A percentile compares a stretch with the other conserved stretches of the same genome.
phyloP scores from a whole-genome alignment of 495 filamentous ascomycete genomes.

The Penicillium lividum region DNA sequence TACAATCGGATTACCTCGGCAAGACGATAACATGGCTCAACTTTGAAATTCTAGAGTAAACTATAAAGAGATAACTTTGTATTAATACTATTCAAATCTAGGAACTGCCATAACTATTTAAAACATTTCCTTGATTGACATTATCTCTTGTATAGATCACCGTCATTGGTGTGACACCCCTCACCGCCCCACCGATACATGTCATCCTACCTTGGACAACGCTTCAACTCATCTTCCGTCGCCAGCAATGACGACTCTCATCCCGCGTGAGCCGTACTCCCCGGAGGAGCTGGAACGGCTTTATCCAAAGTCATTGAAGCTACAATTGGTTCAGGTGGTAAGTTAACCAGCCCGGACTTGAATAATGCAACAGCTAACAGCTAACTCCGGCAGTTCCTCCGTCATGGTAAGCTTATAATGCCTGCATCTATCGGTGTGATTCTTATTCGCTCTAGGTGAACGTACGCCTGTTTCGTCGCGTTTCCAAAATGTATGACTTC shows the following conservation, averaged over 20 bases:
- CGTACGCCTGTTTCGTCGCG: constrained; percentile 81
- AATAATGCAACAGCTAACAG: constrained; percentile 5
- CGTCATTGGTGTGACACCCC: constrained; percentile 1
- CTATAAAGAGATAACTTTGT: not conserved
- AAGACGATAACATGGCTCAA: not conserved
- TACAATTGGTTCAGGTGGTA: constrained; percentile 87
- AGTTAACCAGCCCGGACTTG: constrained; percentile 22
- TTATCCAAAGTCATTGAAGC: constrained; percentile 76
- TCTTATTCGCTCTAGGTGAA: constrained; percentile 56
- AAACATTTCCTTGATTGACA: not conserved
- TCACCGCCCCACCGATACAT: constrained; percentile 16
- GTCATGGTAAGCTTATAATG: constrained; percentile 62
- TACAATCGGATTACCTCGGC: not conserved
- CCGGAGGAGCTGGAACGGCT: constrained; percentile 76
- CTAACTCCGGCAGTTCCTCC: constrained; percentile 59
- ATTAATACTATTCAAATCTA: not conserved
- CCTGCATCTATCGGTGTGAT: constrained; percentile 1
- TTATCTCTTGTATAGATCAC: not conserved
- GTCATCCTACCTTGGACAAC: constrained; percentile 8
- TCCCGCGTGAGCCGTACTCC: constrained; percentile 74
- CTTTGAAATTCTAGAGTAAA: not conserved
- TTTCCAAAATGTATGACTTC: constrained; percentile 71
- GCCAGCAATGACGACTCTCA: constrained; percentile 70
- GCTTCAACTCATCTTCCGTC: constrained; percentile 16
- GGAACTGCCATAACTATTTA: not conserved